Evolutionary conservation across 2,329 filamentous ascomycete genomes (phyloP), one percentile per base, ranked within the genome.

Genomic region (Eutypella sp.): DNA sequence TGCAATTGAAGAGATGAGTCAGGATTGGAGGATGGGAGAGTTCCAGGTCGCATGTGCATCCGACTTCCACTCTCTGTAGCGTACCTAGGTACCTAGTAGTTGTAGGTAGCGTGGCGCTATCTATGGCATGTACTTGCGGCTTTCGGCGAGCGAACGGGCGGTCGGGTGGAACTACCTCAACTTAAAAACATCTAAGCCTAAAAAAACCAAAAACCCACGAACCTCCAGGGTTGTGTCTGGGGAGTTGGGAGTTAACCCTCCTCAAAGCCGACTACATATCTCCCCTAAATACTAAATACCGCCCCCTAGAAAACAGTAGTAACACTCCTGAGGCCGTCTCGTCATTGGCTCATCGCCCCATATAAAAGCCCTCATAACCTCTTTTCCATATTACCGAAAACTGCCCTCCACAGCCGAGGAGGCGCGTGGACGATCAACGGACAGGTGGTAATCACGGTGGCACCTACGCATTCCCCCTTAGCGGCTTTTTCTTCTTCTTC

Each of bases 331-430:
- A n/a, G n/a, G 13, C 13, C 11, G 13, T 7, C 29, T n/a, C 29
- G 29, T 33, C 29, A 33, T 33, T 33, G 29, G 29, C 13, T 33
- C 29, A 5, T n/a, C 13, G 29, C 29, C 11, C 11, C 36, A 22
- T 39, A 4, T 39, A n/a, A 39, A 18, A 7, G 19, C 9, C 19
- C 10, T 22, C 20, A 8, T 39, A 39, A 20, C 36, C 18, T 22
- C 20, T 39, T 16, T 38, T 24, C 36, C 36, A 39, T 39, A 39
- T 39, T 39, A 24, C 36, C 36, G 36, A 39, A 39, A 39, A 39
- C 36, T 5, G n/a, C 19, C 20, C 36, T 39, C 36, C 36, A 23
- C 20, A 39, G 36, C 36, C 36, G 36, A 39, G 34, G 19, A 6
- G 36, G 20, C 7, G 36, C 20, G 19, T 22, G 10, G 11, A 39